phyloP scores from a whole-genome alignment of 768 basidiomycete genomes.

The Trametes gibbosa region DNA sequence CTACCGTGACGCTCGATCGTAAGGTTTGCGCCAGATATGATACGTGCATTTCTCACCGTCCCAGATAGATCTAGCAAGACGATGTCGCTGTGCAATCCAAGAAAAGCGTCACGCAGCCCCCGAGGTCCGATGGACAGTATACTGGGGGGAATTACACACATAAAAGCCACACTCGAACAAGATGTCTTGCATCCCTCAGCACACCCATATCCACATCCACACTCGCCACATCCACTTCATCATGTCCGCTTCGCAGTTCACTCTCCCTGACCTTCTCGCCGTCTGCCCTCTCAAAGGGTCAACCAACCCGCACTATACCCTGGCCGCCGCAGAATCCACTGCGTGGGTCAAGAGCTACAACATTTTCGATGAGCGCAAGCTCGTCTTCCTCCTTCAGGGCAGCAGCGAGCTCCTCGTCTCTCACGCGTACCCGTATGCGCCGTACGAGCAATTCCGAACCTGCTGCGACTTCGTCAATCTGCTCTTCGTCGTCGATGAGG shows the following conservation, averaged over 20 bases:
- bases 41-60: slow-evolving; percentile 7
- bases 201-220: not conserved
- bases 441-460: slow-evolving; percentile 56
- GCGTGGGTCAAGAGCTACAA: slow-evolving; percentile 66
- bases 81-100: not conserved
- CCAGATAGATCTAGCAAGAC: slow-evolving; percentile 1
- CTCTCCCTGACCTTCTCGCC: slow-evolving; percentile 56
- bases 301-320: slow-evolving; percentile 57
- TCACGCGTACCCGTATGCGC: slow-evolving; percentile 60
- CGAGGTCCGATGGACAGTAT: not conserved
- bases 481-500: slow-evolving; percentile 64
- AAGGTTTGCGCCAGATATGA: not conserved
- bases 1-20: slow-evolving; percentile 3
- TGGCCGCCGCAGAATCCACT: slow-evolving; percentile 56
- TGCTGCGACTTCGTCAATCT: slow-evolving; percentile 58
- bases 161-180: not conserved
- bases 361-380: slow-evolving; percentile 59
- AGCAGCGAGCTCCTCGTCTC: slow-evolving; percentile 64
- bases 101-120: not conserved
- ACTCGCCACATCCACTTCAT: not conserved
- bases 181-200: not conserved
- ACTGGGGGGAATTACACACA: not conserved
- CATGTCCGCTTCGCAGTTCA: slow-evolving; percentile 35
- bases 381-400: slow-evolving; percentile 60
- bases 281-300: slow-evolving; percentile 47